phyloP scores from a whole-genome alignment of 768 basidiomycete species.

The Butyriboletus loyo region DNA sequence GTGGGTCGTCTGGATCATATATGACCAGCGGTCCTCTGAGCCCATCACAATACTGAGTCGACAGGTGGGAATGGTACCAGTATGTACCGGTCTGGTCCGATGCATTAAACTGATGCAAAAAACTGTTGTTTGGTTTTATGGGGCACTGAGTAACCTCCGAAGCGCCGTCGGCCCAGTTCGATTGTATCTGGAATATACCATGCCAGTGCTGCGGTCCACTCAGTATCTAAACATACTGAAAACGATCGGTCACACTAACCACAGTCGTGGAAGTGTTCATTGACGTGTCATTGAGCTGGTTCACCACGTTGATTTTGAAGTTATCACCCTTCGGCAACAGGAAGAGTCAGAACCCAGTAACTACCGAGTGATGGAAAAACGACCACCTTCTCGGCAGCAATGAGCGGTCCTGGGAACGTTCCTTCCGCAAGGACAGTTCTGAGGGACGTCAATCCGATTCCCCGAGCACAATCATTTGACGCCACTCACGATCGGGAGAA shows the following conservation, averaged over 20 bases:
- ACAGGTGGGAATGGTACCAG: slow-evolving; percentile 37
- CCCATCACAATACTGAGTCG: slow-evolving; percentile 38
- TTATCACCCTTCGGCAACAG: slow-evolving; percentile 31
- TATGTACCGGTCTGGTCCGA: slow-evolving; percentile 25
- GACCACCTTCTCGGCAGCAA: slow-evolving; percentile 36
- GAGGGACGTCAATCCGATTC: background rate
- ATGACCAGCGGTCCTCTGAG: slow-evolving; percentile 34
- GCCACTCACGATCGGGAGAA: slow-evolving; percentile 38
- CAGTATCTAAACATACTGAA: background rate
- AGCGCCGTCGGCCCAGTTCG: slow-evolving; percentile 46
- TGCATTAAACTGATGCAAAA: slow-evolving; percentile 23
- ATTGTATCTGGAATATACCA: slow-evolving; percentile 42
- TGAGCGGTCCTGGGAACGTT: slow-evolving; percentile 44
- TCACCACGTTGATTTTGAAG: slow-evolving; percentile 44
- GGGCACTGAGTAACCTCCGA: slow-evolving; percentile 36
- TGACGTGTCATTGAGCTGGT: slow-evolving; percentile 40
- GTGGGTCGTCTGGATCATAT: slow-evolving; percentile 43
- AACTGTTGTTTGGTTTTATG: slow-evolving; percentile 16
- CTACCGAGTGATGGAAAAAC: background rate
- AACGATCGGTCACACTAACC: slow-evolving; percentile 30
- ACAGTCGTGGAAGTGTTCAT: slow-evolving; percentile 52
- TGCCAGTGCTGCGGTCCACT: slow-evolving; percentile 50
- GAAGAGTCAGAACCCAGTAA: background rate
- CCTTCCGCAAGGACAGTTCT: slow-evolving; percentile 44
- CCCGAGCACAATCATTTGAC: no score